These are phyloP conservation scores for Colletotrichum australisinense DNA, from an alignment of 2,329 filamentous ascomycete species.

Conservation along the genomic window DNA sequence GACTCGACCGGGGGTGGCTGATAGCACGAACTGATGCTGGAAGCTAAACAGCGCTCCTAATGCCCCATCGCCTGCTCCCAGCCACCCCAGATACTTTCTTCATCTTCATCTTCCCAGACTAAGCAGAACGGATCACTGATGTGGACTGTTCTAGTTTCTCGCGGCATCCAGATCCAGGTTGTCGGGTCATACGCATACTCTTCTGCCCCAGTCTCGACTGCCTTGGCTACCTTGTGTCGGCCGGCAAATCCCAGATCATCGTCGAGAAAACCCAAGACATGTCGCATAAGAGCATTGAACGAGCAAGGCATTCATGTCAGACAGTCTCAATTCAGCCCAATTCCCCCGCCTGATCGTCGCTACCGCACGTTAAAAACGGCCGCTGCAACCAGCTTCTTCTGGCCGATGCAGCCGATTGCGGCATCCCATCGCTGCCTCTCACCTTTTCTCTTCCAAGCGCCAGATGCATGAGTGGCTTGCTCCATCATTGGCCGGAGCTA, in stretches of 20 bases:
- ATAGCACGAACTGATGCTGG: background rate
- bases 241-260: background rate
- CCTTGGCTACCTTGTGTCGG: background rate
- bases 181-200: background rate
- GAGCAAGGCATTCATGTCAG: background rate
- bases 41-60: background rate
- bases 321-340: background rate
- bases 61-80: background rate
- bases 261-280: background rate
- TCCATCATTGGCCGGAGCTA: conserved; percentile 7
- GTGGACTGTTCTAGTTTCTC: background rate
- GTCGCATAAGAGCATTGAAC: no score
- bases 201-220: background rate
- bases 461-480: background rate
- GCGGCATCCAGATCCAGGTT: background rate
- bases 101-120: background rate
- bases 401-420: conserved; percentile 23
- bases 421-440: background rate
- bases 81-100: background rate
- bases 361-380: conserved; percentile 24
- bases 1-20: background rate
- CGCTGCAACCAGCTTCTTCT: background rate
- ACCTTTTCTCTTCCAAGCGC: background rate
- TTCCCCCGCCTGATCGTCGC: conserved; percentile 19
- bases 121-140: background rate